Base-by-base conservation (phyloP, 768 basidiomycete genomes). In the Phylloporus scabripes region DNA sequence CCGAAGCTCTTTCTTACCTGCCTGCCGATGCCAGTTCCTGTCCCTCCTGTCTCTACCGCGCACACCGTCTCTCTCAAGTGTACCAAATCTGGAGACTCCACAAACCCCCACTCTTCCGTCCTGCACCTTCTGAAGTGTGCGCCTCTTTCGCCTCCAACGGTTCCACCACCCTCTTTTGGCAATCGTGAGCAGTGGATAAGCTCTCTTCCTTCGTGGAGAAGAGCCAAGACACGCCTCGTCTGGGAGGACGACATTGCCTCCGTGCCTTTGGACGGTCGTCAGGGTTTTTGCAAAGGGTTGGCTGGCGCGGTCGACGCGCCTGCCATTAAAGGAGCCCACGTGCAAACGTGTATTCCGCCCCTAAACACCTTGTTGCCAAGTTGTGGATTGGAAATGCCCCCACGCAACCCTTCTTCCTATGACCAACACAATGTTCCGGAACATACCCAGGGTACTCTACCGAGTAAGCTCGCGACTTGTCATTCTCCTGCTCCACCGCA, bases 291-390 rank as follows among this genome's bases (percentile, higher is more conserved):
- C 51, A 68, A 66, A 69, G 85, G 85, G 85, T 87, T 87, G 80
- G 74, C 78, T 68, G 73, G 69, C 72, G 82, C 85, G 83, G 81
- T 66, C 66, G 79, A 85, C 86, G 83, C 83, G 73, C 66, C 77
- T 63, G 83, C 80, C 73, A 87, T 85, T 85, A 87, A 88, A 86
- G 86, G 86, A 81, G 63, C 77, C 69, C 83, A 72, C 82, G 84
- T 83, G 79, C 76, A 87, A 79, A 82, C 83, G 81, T 82, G 83
- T 74, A 77, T 82, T 82, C 84, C 85, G 84, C 87, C 87, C 86
- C 70, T 68, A 57, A 74, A 56, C 21, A 61, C 64, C 31, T 61
- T 67, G 26, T 24, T 36, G 3, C 37, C 49, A 31, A 45, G 44
- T 39, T 32, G 48, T 44, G 40, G 24, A 51, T 42, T 42, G 14